Base-by-base conservation (phyloP, 495 filamentous ascomycete species). In the Chaetomium tenue region DNA sequence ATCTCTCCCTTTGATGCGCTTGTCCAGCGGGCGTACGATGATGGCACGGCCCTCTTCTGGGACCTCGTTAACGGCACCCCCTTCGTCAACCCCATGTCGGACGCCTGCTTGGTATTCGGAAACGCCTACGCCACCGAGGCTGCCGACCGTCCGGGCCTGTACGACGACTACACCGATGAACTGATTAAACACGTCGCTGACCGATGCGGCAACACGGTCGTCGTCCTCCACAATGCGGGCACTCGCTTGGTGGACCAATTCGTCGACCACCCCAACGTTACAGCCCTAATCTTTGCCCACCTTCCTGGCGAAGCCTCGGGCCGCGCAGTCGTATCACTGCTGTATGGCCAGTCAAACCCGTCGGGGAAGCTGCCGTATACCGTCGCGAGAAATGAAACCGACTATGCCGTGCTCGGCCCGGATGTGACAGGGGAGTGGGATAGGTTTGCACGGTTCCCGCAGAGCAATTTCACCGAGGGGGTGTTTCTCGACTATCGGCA, bases 361-460 rank as follows among this genome's bases (percentile, higher is more conserved):
- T 86, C 81, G 0, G 89, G 88, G 33, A 85, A 88, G 52, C 78
- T 92, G 9, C 89, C 89, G 0, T 92, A 91, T 66, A 89, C 86
- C 0, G 83, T 91, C n/a, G 87, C 86, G 5, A 77, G 79, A 28
- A 83, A 86, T 54, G 86, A 84, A 61, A 74, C 71, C 9, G 87
- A 91, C 65, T 91, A 88, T 69, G 78, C 78, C n/a, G 75, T 75
- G 5, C 71, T 74, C 30, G 71, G 69, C 6, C 77, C 72, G 28
- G 52, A 55, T 13, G 23, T 30, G 28, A 16, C 16, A 8, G 74
- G 75, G 20, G 66, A 69, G 37, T 78, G 76, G 26, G 77, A 74
- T 6, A 70, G 64, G 15, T 81, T 72, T 58, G 55, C 51, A 26
- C 47, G 68, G 5, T 84, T 85, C 63, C 85, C 84, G 15, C 86